Percentiles rank a stretch among this genome's conserved stretches.
Evolutionary conservation across 1,284 basidiomycete genomes (phyloP).

Genomic region (Singerocomus inundabilis): DNA sequence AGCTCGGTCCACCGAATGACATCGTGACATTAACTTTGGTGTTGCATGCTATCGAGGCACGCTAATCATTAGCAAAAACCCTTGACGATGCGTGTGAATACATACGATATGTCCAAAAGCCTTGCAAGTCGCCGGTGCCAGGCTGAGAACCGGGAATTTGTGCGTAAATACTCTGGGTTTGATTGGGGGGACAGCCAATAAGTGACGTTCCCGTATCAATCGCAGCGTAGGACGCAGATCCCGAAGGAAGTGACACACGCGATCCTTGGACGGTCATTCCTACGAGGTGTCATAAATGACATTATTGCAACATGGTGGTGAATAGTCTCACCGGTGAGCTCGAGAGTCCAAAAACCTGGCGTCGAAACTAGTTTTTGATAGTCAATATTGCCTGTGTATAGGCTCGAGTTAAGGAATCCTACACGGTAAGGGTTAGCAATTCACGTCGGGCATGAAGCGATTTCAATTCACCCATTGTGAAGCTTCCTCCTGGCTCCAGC

Average conservation of each 20-base stretch:
- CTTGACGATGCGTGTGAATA: background rate
- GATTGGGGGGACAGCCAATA: constrained; percentile 35
- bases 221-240: constrained; percentile 22
- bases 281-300: too few relatives aligned
- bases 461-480: too few relatives aligned
- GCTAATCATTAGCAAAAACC: background rate
- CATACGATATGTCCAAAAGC: constrained; percentile 36
- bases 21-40: constrained; percentile 29
- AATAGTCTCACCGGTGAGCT: too few relatives aligned
- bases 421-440: too few relatives aligned
- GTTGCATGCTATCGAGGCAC: constrained; percentile 17
- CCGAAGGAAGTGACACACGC: constrained; percentile 13
- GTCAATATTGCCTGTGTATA: constrained; percentile 41
- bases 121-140: constrained; percentile 24
- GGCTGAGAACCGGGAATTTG: constrained; percentile 36
- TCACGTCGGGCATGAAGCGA: too few relatives aligned
- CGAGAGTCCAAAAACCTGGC: constrained; percentile 26
- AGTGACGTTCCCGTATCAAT: constrained; percentile 47
- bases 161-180: constrained; percentile 37
- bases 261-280: constrained; percentile 26
- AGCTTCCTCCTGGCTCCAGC: constrained; percentile 31
- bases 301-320: too few relatives aligned
- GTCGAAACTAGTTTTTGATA: constrained; percentile 32
- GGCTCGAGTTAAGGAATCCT: constrained; percentile 42
- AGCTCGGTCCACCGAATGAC: constrained; percentile 47